These are phyloP conservation scores for Penicillium chermesinum DNA, from an alignment of 495 filamentous ascomycete species.

Conservation along the genomic window DNA sequence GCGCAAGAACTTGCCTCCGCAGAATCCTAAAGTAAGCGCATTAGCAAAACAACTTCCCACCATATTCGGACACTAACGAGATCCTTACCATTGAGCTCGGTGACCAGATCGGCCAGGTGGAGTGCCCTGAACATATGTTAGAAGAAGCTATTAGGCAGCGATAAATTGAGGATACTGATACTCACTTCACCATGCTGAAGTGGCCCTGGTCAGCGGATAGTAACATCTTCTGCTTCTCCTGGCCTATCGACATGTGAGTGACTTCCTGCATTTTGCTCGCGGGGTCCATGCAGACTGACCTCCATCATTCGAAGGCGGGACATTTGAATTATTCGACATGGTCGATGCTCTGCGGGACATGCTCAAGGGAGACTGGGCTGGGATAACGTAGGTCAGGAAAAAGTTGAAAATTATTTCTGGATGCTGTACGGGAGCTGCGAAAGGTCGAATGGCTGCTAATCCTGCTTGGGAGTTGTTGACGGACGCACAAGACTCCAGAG, in stretches of 20 bases:
- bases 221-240: constrained; percentile 83
- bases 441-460: constrained; percentile 22
- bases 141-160: constrained; percentile 7
- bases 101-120: constrained; percentile 93
- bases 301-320: constrained; percentile 33
- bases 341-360: constrained; percentile 45
- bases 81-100: constrained; percentile 84
- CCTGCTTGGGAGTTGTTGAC: constrained; percentile 32
- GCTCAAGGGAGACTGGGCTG: constrained; percentile 22
- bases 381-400: not conserved
- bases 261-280: not conserved
- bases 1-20: constrained; percentile 43
- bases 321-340: constrained; percentile 37
- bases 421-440: constrained; percentile 13
- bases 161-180: constrained; percentile 1
- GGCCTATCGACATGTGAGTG: constrained; percentile 42
- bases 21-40: constrained; percentile 40
- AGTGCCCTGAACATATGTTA: constrained; percentile 55
- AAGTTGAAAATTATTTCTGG: not conserved
- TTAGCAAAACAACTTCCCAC: too few relatives aligned
- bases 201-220: constrained; percentile 72
- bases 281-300: constrained; percentile 28
- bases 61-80: too few relatives aligned
- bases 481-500: constrained; percentile 30
- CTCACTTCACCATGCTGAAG: constrained; percentile 67